Conservation (phyloP, 2,329 filamentous ascomycete species). For the Alternaria sp. region DNA sequence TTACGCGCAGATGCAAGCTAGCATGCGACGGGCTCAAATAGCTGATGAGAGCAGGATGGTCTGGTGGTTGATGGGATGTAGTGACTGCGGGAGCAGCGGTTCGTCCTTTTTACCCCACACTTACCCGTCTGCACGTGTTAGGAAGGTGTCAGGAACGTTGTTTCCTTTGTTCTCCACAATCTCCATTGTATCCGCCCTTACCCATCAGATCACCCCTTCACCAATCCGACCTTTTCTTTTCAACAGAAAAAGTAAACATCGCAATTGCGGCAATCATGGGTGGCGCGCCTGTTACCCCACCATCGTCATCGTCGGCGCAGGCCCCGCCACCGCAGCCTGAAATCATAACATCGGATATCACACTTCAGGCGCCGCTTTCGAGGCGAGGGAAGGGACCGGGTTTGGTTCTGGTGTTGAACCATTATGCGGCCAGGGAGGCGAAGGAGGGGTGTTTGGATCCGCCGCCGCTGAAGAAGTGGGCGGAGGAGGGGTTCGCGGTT, state of each 20-base stretch:
- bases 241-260: neutral
- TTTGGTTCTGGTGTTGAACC: slow-evolving; percentile 54
- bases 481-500: slow-evolving; percentile 72
- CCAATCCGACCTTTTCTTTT: neutral
- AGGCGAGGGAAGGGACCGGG: slow-evolving; percentile 58
- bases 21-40: neutral
- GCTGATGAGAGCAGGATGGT: neutral
- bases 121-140: neutral
- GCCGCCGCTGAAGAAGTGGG: slow-evolving; percentile 69
- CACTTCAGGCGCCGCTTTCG: slow-evolving; percentile 57
- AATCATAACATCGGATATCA: slow-evolving; percentile 37
- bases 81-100: neutral
- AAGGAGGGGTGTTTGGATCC: slow-evolving; percentile 57
- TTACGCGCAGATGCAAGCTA: neutral
- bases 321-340: slow-evolving; percentile 23
- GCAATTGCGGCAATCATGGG: slow-evolving; percentile 12
- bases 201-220: neutral
- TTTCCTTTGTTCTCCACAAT: neutral
- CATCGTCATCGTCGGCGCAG: neutral
- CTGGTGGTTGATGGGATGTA: neutral
- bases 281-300: slow-evolving; percentile 15
- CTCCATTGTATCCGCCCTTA: neutral
- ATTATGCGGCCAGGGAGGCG: slow-evolving; percentile 34
- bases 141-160: neutral
- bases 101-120: neutral